A percentile compares a stretch with the other conserved stretches of the same genome.
Conservation (phyloP, 371 early-diverging fungal species). For the Mucor velutinosus region DNA sequence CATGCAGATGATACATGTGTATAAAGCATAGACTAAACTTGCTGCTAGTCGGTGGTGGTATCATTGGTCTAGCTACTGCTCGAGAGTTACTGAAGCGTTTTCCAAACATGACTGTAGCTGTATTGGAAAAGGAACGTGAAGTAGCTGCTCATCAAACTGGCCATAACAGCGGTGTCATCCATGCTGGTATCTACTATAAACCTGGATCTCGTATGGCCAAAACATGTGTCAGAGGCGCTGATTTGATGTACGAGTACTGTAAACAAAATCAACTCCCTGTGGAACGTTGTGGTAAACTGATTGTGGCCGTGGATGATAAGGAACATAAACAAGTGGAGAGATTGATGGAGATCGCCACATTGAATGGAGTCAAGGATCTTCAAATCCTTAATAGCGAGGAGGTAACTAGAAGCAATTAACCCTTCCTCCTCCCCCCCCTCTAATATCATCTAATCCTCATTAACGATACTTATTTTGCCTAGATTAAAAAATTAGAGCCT, state of each 20-base stretch:
- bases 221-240: constrained; percentile 49
- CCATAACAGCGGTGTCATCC: constrained; percentile 54
- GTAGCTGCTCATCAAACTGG: constrained; percentile 56
- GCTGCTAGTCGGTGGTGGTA: constrained; percentile 46
- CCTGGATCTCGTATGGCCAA: constrained; percentile 54
- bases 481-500: constrained; percentile 48
- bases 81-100: constrained; percentile 51
- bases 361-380: constrained; percentile 49
- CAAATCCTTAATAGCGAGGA: constrained; percentile 41
- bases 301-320: constrained; percentile 42
- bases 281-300: constrained; percentile 50
- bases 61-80: constrained; percentile 55
- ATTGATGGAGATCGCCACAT: constrained; percentile 41
- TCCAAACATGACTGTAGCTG: constrained; percentile 50
- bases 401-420: constrained; percentile 16
- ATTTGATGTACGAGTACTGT: constrained; percentile 52
- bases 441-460: background rate
- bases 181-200: constrained; percentile 48
- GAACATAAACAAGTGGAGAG: constrained; percentile 48
- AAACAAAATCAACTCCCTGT: constrained; percentile 48
- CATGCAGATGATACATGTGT: background rate
- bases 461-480: background rate
- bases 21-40: background rate
- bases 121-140: constrained; percentile 53
- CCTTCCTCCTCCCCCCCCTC: background rate